A percentile compares a stretch with the other conserved stretches of the same genome.
These are phyloP conservation scores for Dendryphion nanum DNA, from an alignment of 2,329 filamentous ascomycete species.

Conservation along the genomic window DNA sequence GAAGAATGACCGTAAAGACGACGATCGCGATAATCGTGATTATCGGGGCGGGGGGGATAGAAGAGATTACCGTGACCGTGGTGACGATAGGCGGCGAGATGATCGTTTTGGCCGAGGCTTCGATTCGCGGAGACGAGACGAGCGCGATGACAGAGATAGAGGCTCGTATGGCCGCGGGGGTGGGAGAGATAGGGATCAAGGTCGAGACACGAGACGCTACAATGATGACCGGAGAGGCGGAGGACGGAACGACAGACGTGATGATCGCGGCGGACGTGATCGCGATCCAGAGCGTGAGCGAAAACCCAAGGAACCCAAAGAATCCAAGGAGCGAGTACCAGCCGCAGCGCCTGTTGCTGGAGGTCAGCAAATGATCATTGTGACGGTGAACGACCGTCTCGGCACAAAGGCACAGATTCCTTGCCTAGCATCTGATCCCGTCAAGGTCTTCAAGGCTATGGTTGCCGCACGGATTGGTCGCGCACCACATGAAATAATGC, in stretches of 20 bases:
- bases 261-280: conserved; percentile 27
- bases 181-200: conserved; percentile 11
- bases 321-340: conserved; percentile 1
- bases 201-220: conserved; percentile 39
- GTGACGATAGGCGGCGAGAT: conserved; percentile 42
- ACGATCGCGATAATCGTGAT: conserved; percentile 43
- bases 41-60: conserved; percentile 35
- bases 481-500: conserved; percentile 84
- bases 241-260: conserved; percentile 2
- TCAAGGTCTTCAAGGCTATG: conserved; percentile 86
- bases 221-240: conserved; percentile 26
- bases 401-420: conserved; percentile 95
- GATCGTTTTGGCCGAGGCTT: conserved; percentile 11
- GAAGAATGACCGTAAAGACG: conserved; percentile 28
- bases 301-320: conserved; percentile 33
- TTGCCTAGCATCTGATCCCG: conserved; percentile 78
- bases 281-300: conserved; percentile 33
- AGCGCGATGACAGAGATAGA: conserved; percentile 19
- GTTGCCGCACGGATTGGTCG: conserved; percentile 87
- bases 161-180: conserved; percentile 11
- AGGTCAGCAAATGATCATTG: conserved; percentile 83
- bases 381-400: conserved; percentile 90
- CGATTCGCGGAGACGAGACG: conserved; percentile 7
- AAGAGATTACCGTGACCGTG: conserved; percentile 35
- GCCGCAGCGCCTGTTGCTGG: conserved; percentile 22